phyloP scores from a whole-genome alignment of 192 early-diverging fungal genomes.

The Linnemannia elongata region DNA sequence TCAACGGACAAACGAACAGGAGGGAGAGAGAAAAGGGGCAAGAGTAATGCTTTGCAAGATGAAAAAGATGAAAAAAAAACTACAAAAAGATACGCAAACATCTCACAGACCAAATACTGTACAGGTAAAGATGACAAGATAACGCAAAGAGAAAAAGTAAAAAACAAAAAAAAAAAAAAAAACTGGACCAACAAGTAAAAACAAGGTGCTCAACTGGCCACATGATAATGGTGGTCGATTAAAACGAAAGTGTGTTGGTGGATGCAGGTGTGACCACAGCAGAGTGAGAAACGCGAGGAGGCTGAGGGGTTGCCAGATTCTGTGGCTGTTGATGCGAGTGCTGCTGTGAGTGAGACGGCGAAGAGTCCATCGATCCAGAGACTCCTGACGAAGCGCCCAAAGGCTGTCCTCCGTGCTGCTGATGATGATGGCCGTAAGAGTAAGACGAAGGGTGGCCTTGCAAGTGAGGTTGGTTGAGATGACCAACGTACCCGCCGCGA shows the following conservation, averaged over 20 bases:
- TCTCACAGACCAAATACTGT: neutral
- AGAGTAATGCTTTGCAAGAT: neutral
- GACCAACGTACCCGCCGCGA: conserved; percentile 23
- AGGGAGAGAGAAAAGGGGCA: neutral
- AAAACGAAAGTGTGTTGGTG: neutral
- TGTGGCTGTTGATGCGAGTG: neutral
- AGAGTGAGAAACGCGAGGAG: neutral
- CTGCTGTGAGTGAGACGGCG: neutral
- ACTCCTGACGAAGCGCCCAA: neutral
- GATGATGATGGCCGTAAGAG: neutral
- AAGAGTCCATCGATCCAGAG: conserved; percentile 4
- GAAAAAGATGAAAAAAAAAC: neutral
- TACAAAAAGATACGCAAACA: neutral
- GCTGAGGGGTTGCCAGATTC: neutral
- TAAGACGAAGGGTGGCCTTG: conserved; percentile 4
- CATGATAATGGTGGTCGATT: neutral
- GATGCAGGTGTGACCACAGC: conserved; percentile 3
- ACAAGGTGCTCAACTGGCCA: neutral
- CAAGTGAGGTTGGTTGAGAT: conserved; percentile 1
- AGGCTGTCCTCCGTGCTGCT: neutral
- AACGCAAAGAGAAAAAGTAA: neutral
- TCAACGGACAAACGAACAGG: neutral
- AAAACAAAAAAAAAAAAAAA: neutral
- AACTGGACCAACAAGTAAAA: neutral
- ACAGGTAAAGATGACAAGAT: conserved; percentile 7